Evolutionary conservation across 2,329 filamentous ascomycete genomes (phyloP), one percentile per base, ranked within the genome.

Genomic region (Xylariales sp.): DNA sequence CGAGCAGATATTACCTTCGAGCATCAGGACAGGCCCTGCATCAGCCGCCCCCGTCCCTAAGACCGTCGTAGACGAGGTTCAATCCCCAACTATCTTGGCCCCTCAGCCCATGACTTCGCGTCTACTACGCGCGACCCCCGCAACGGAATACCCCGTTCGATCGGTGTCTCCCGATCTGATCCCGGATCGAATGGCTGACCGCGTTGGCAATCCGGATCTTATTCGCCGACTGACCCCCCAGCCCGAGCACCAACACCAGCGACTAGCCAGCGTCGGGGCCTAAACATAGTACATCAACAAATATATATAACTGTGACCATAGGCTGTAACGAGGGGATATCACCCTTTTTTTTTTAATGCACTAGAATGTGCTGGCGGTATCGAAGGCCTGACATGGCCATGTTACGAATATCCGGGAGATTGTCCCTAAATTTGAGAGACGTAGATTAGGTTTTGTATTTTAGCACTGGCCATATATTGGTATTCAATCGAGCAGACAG

Each of bases 141-240:
- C 85, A 1, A 83, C 82, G 5, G 86, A 88, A 73, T 87, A 86
- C 71, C 84, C 84, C 4, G 73, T 87, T 39, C 81, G 87, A 46
- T 87, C 86, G 28, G 81, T 84, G 32, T 89, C 87, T 3, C 86
- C 86, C 0, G 88, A 90, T 54, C 79, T 90, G 54, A 76, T 89
- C n/a, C 87, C 87, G 12, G 88, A 90, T 74, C 83, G 87, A 61
- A 89, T 89, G 87, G 86, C 85, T 6, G 85, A 86, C 64, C 84
- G 87, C 61, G 84, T 88, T 48, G 82, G 83, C 9, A 84, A 86
- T 64, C 82, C 84, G 9, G 79, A 78, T 18, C 77, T 86, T 23
- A 63, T 72, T n/a, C 72, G 72, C 41, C 74, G 77, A 60, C 64
- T 79, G 28, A 79, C 77, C 9, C 77, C 77, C 23, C 70, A 78